Conservation (phyloP, 2,329 filamentous ascomycete genomes). For the Metarhizium rileyi region DNA sequence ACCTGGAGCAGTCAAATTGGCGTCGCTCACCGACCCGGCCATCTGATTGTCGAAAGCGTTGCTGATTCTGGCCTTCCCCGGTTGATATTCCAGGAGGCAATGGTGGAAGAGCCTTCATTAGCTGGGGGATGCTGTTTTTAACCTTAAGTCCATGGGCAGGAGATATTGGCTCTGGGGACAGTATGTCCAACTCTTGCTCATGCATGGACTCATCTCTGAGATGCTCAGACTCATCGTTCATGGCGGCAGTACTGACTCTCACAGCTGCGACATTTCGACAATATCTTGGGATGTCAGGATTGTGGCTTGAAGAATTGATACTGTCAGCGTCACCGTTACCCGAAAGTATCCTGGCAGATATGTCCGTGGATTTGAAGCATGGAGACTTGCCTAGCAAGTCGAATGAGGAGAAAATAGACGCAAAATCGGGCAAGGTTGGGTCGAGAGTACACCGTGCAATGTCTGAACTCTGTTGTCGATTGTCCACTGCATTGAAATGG, state of each 20-base stretch:
- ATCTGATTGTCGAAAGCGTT: not conserved
- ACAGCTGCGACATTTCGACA: constrained; percentile 17
- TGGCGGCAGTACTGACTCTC: constrained; percentile 11
- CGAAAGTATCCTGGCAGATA: not conserved
- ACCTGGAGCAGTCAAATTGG: not conserved
- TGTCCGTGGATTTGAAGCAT: constrained; percentile 12
- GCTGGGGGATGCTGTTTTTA: constrained; percentile 38
- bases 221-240: constrained; percentile 4
- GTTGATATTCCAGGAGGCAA: constrained; percentile 24
- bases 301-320: not conserved
- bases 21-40: not conserved
- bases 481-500: not conserved
- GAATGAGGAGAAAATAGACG: constrained; percentile 19
- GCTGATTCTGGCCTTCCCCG: not conserved
- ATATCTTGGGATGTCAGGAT: constrained; percentile 10
- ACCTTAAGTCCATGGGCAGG: constrained; percentile 33
- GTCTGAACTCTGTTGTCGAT: not conserved
- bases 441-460: constrained; percentile 10
- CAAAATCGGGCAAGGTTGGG: constrained; percentile 17
- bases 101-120: constrained; percentile 43
- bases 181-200: constrained; percentile 20
- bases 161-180: constrained; percentile 40
- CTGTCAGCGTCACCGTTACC: not conserved
- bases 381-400: constrained; percentile 17
- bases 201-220: constrained; percentile 1